These are phyloP conservation scores for Xerocomus nothofagi DNA, from an alignment of 1,284 basidiomycete genomes.

Conservation along the genomic window DNA sequence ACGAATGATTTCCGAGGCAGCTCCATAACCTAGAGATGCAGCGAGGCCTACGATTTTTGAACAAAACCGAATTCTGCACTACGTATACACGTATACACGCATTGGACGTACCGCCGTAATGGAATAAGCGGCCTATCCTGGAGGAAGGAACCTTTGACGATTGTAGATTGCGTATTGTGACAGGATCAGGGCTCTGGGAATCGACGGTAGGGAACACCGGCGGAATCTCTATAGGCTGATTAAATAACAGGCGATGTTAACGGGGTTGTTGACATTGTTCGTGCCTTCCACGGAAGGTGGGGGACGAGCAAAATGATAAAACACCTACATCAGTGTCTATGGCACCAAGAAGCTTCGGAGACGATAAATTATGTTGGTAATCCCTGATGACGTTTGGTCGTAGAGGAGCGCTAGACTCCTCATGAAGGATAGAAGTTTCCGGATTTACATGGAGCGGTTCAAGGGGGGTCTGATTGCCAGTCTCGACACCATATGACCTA, in stretches of 20 bases:
- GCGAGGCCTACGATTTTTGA: slow-evolving; percentile 54
- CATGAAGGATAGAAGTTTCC: not conserved
- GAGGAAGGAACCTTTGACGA: slow-evolving; percentile 88
- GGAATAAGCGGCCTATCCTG: slow-evolving; percentile 82
- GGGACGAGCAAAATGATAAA: not conserved
- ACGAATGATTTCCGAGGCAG: slow-evolving; percentile 60
- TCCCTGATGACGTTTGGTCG: not conserved
- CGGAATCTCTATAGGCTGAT: slow-evolving; percentile 10
- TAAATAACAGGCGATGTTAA: slow-evolving; percentile 2
- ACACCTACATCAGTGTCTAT: slow-evolving; percentile 10
- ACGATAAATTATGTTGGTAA: not conserved
- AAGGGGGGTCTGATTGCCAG: not conserved
- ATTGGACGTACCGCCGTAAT: slow-evolving; percentile 77
- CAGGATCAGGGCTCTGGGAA: not conserved
- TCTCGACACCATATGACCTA: not conserved
- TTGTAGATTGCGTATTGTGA: slow-evolving; percentile 51
- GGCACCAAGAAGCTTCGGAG: not conserved
- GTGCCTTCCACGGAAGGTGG: not conserved
- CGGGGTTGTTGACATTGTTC: not conserved
- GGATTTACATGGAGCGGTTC: not conserved
- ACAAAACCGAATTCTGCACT: not conserved
- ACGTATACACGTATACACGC: not conserved
- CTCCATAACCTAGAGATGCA: slow-evolving; percentile 71
- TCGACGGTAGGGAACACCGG: not conserved
- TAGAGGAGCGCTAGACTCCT: not conserved